Conservation (phyloP, 148 eudicot species). For the Bassia scoparia region DNA sequence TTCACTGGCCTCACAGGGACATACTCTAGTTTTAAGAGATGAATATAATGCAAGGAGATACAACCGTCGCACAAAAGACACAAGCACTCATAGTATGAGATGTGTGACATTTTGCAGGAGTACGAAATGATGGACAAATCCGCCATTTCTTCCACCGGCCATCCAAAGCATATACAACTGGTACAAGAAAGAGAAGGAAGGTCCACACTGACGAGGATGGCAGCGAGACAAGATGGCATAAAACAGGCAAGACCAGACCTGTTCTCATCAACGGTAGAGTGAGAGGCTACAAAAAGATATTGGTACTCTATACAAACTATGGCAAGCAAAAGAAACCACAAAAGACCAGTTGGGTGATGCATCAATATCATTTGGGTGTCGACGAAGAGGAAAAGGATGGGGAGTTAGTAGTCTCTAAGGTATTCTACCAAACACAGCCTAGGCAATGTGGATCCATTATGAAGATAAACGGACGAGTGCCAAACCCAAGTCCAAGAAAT, state of each 20-base stretch:
- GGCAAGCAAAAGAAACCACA: constrained; percentile 60
- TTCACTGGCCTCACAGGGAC: too few relatives aligned
- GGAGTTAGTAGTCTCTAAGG: constrained; percentile 52
- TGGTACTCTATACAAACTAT: constrained; percentile 58
- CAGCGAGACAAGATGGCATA: constrained; percentile 64
- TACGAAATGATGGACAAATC: constrained; percentile 43
- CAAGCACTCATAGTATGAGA: too few relatives aligned
- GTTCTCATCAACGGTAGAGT: constrained; percentile 31
- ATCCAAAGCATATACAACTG: constrained; percentile 63
- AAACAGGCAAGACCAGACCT: constrained; percentile 58
- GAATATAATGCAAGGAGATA: too few relatives aligned
- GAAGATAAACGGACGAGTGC: constrained; percentile 22
- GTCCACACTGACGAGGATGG: constrained; percentile 50
- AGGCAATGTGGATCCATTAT: constrained; percentile 44
- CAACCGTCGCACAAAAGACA: too few relatives aligned
- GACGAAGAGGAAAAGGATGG: constrained; percentile 57
- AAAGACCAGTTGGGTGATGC: constrained; percentile 68
- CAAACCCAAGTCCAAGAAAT: constrained; percentile 20
- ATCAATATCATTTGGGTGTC: constrained; percentile 55
- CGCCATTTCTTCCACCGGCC: constrained; percentile 63
- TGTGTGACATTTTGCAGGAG: constrained; percentile 30
- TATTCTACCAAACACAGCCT: constrained; percentile 58
- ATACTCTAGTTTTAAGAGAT: too few relatives aligned
- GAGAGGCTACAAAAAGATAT: constrained; percentile 54
- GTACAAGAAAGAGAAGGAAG: constrained; percentile 51